These are phyloP conservation scores for Colletotrichum cuscutae DNA, from an alignment of 2,329 filamentous ascomycete genomes.

Conservation along the genomic window DNA sequence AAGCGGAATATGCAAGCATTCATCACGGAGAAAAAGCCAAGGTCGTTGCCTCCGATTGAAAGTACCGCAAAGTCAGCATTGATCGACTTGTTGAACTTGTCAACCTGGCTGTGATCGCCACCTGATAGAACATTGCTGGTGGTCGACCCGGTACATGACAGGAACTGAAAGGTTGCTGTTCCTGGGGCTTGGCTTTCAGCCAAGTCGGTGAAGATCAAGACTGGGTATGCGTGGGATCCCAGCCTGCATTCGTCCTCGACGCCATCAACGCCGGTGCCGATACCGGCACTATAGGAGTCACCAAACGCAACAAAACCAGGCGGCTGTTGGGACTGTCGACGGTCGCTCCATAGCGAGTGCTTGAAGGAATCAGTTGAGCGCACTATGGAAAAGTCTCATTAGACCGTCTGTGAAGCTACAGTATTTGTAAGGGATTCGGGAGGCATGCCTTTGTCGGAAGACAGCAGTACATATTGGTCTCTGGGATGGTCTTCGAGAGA, in stretches of 20 bases:
- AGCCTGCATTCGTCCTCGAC: constrained; percentile 54
- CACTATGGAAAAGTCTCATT: constrained; percentile 1
- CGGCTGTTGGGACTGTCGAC: not conserved
- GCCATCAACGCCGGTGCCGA: constrained; percentile 55
- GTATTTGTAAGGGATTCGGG: not conserved
- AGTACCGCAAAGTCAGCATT: constrained; percentile 55
- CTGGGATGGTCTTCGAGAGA: not conserved
- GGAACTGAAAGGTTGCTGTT: constrained; percentile 52
- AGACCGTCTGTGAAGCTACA: not conserved
- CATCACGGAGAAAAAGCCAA: constrained; percentile 61
- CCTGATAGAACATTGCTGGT: constrained; percentile 51
- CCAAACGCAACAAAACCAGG: constrained; percentile 52
- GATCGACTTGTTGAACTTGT: constrained; percentile 49
- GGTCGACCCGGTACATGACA: constrained; percentile 58
- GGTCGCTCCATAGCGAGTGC: not conserved
- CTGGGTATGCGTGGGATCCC: constrained; percentile 53
- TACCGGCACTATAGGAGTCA: constrained; percentile 60
- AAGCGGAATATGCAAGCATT: constrained; percentile 62
- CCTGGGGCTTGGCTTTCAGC: constrained; percentile 39
- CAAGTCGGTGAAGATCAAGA: constrained; percentile 52
- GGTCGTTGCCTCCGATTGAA: constrained; percentile 60
- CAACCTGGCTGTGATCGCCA: constrained; percentile 52
- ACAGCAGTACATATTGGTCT: constrained; percentile 1
- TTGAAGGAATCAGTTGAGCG: not conserved
- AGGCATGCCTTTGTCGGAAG: constrained; percentile 16